A percentile compares a stretch with the other conserved stretches of the same genome.
Evolutionary conservation across 441 rosid genomes (phyloP).

Genomic region (Francoa sonchifolia): DNA sequence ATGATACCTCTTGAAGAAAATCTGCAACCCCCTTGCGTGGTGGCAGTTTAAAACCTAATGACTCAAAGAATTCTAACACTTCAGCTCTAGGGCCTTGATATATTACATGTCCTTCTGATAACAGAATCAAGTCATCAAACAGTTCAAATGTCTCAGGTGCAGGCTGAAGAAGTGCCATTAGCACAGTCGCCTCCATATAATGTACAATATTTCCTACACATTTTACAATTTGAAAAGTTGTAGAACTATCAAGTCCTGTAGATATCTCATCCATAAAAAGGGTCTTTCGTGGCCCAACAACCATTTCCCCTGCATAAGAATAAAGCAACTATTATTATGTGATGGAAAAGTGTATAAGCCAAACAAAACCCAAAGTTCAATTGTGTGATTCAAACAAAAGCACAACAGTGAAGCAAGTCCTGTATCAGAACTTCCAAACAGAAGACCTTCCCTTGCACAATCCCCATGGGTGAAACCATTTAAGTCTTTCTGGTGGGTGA

Average conservation of each 20-base stretch:
- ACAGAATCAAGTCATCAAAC: conserved; percentile 66
- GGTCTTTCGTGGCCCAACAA: conserved; percentile 86
- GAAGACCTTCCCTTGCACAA: no score
- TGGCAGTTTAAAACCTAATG: conserved; percentile 65
- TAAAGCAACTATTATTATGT: neutral
- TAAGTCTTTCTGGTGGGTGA: no score
- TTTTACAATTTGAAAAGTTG: conserved; percentile 78
- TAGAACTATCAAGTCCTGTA: conserved; percentile 90
- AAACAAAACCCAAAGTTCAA: no score
- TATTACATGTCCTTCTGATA: conserved; percentile 77
- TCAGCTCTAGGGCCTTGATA: conserved; percentile 74
- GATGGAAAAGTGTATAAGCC: neutral
- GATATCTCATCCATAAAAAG: conserved; percentile 96
- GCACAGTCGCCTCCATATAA: conserved; percentile 74
- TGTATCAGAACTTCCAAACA: no score
- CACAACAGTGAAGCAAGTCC: neutral
- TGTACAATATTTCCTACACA: conserved; percentile 72
- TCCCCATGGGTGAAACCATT: no score
- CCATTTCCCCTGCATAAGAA: conserved; percentile 67
- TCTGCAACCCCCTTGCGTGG: conserved; percentile 83
- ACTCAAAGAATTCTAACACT: conserved; percentile 77
- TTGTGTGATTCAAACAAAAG: neutral
- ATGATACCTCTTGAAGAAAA: conserved; percentile 90
- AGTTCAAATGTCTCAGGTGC: conserved; percentile 91
- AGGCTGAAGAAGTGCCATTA: conserved; percentile 93